Evolutionary conservation across 192 early-diverging fungal genomes (phyloP), one percentile per base, ranked within the genome.

Genomic region (Mortierella claussenii): DNA sequence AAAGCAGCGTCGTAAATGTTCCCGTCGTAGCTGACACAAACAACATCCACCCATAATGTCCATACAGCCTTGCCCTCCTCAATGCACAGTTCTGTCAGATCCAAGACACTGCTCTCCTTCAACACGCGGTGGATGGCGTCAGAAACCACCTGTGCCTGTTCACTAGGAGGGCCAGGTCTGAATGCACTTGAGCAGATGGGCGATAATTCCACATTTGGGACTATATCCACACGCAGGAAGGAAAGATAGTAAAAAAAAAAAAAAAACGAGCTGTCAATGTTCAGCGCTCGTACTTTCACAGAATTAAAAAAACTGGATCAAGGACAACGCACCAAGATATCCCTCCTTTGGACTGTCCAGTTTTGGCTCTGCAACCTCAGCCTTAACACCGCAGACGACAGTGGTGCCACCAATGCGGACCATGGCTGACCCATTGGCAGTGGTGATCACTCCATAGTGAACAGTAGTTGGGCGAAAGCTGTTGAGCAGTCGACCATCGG

Each of bases 361-460:
- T 24, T 82, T 80, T 27, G 97, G 96, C 63, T 92, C 90, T 27
- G 93, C 83, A 3, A 97, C 93, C 80, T 97, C 95, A 21, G 93
- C 96, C 76, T 99, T 99, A 54, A 99, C 90, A 20, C 95, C 97
- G 64, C 96, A 97, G 6, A 96, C 83, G 17, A 95, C 92, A 12
- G 91, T 95, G 2, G 95, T 97, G 32, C 93, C 89, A 30, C 97
- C 97, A 11, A 96, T 69, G 32, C 93, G 86, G 36, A 96, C 92
- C 78, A 94, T 91, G 10, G 95, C 90, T 3, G 94, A 96, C 4
- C 95, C 95, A 63, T 93, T 81, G 13, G 93, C 90, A 3, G 92
- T 96, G 57, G 85, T 82, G 32, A 99, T 89, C 13, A 78, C 80
- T 81, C 90, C 88, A 34, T 83, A 59, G 45, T 82, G 90, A 43